Percentiles rank a stretch among this genome's conserved stretches.
phyloP scores from a whole-genome alignment of 2,329 filamentous ascomycete genomes.

The Aspergillus puulaauensis region DNA sequence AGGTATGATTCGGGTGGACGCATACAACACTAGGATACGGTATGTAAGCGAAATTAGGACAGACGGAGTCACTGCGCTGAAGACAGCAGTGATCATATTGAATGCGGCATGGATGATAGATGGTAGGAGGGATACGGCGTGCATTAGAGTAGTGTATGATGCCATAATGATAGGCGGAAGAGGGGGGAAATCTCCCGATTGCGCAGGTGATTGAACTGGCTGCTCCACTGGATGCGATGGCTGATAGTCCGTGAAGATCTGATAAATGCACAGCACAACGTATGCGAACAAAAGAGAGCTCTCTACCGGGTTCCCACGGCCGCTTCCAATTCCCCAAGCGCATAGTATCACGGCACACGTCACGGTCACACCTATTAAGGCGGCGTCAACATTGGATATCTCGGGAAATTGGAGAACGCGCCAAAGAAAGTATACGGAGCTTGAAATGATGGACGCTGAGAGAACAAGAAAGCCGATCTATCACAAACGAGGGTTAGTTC shows the following conservation, averaged over 20 bases:
- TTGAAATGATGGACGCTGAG: slow-evolving; percentile 88
- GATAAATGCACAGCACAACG: slow-evolving; percentile 96
- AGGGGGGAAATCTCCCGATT: slow-evolving; percentile 79
- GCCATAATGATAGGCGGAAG: slow-evolving; percentile 97
- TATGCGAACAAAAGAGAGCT: slow-evolving; percentile 95
- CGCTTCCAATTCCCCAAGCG: slow-evolving; percentile 90
- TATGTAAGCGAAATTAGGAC: slow-evolving; percentile 95
- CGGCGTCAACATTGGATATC: slow-evolving; percentile 87
- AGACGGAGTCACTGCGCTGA: slow-evolving; percentile 92
- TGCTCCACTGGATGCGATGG: slow-evolving; percentile 68
- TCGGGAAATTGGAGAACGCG: slow-evolving; percentile 90
- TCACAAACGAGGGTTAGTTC: slow-evolving; percentile 14
- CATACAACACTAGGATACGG: slow-evolving; percentile 91
- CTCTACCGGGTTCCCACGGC: slow-evolving; percentile 91
- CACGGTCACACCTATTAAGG: slow-evolving; percentile 87
- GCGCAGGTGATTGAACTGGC: slow-evolving; percentile 50
- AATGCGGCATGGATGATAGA: slow-evolving; percentile 79
- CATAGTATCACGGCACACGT: slow-evolving; percentile 91
- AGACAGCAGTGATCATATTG: slow-evolving; percentile 83
- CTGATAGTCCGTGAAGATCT: slow-evolving; percentile 98
- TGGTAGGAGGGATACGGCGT: slow-evolving; percentile 79
- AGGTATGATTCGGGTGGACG: slow-evolving; percentile 91
- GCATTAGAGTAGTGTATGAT: slow-evolving; percentile 87
- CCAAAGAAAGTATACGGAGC: slow-evolving; percentile 94
- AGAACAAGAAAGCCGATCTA: slow-evolving; percentile 85